phyloP scores from a whole-genome alignment of 495 filamentous ascomycete species.

The Podospora appendiculata region DNA sequence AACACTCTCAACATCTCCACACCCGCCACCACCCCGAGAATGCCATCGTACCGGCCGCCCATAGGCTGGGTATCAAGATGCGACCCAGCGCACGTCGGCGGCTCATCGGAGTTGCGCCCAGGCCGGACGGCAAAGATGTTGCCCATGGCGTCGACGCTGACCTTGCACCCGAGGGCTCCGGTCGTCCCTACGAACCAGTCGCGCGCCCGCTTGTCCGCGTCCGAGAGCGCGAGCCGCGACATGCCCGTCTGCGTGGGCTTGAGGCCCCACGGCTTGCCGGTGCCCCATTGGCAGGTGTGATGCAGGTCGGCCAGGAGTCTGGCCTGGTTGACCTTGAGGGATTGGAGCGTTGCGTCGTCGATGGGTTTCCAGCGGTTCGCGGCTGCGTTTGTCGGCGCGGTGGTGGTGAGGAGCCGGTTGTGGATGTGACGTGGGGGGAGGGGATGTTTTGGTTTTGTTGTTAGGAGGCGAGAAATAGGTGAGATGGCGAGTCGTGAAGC shows the following conservation, averaged over 20 bases:
- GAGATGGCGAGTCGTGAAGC: too few relatives aligned
- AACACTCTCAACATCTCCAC: slow-evolving; percentile 64
- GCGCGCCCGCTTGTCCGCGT: slow-evolving; percentile 62
- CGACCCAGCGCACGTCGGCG: slow-evolving; percentile 60
- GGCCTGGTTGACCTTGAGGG: slow-evolving; percentile 48
- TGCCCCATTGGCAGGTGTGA: slow-evolving; percentile 52
- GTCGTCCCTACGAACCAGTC: slow-evolving; percentile 71
- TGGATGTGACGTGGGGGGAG: too few relatives aligned
- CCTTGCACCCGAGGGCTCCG: slow-evolving; percentile 51
- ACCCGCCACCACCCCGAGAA: slow-evolving; percentile 64
- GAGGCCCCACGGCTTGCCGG: slow-evolving; percentile 4
- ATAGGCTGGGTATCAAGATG: slow-evolving; percentile 76
- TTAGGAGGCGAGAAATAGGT: too few relatives aligned
- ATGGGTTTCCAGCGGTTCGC: neutral
- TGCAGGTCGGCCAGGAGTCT: slow-evolving; percentile 57
- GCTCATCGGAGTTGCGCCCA: slow-evolving; percentile 24
- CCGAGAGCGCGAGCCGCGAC: slow-evolving; percentile 53
- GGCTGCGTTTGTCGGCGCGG: too few relatives aligned
- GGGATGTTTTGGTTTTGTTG: too few relatives aligned
- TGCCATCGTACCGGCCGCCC: slow-evolving; percentile 70
- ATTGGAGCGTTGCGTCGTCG: neutral
- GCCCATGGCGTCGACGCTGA: slow-evolving; percentile 40
- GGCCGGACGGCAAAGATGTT: slow-evolving; percentile 70
- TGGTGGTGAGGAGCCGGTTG: too few relatives aligned
- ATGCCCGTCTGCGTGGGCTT: slow-evolving; percentile 37